Evolutionary conservation across 169 alveolate species (phyloP), one percentile per base, ranked within the genome.

Genomic region (Eimeria praecox): DNA sequence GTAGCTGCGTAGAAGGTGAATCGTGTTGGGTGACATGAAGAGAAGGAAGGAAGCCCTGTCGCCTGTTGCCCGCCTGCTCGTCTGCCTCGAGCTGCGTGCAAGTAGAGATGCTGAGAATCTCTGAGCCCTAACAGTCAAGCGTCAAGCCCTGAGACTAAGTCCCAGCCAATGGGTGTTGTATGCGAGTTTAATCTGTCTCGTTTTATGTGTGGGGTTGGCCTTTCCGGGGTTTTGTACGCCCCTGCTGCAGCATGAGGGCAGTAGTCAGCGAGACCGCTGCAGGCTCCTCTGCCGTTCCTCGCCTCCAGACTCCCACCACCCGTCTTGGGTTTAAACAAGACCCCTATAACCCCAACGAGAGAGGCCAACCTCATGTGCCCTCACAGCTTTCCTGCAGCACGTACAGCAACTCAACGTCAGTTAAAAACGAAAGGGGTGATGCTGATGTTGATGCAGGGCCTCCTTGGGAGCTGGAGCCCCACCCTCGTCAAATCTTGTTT

Each of bases 181-280:
- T 64, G 75, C 12, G 75, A 64, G 75, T n/a, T 64, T 35, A 9
- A 27, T 5, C 75, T 64, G 75, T 18, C 75, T 59, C 69, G 20
- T 27, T 64, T 3, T 64, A n/a, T 27, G 75, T 64, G 75, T 64
- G 75, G 40, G 75, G 75, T 64, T 64, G 75, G 75, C 66, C 66
- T 56, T 64, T 40, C 40, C 35, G 75, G 38, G 35, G 8, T 64
- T 20, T 40, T n/a, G 75, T 40, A 4, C 40, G 75, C 75, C 40
- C 75, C 75, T 27, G 75, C 35, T 27, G 75, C 75, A 64, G 75
- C 75, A 64, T 64, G 75, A 64, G 40, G n/a, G 75, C 75, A 64
- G 40, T 40, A 64, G 75, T 14, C 35, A 64, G 10, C 75, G 75
- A 64, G 75, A 22, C 35, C 75, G 40, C 35, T n/a, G 75, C 75